phyloP scores from a whole-genome alignment of 1,284 basidiomycete genomes.

The Boletus sp. region DNA sequence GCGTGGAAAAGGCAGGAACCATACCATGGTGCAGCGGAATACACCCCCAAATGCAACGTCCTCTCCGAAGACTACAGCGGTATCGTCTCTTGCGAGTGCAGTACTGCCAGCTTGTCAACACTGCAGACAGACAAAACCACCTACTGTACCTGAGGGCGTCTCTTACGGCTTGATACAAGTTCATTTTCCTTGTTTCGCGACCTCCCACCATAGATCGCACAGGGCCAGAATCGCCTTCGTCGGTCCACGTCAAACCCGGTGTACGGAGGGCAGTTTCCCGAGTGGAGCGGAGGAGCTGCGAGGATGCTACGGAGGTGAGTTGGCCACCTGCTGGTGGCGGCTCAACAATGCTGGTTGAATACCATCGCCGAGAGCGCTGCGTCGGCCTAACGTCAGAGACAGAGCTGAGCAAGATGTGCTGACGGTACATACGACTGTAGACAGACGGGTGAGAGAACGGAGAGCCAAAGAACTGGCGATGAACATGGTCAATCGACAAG shows the following conservation, averaged over 20 bases:
- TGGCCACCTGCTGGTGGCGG: conserved; percentile 74
- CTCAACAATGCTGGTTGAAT: conserved; percentile 44
- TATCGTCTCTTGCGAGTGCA: conserved; percentile 82
- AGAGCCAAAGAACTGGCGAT: conserved; percentile 3
- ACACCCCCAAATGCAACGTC: conserved; percentile 94
- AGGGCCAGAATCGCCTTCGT: conserved; percentile 51
- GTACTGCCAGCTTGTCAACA: conserved; percentile 49
- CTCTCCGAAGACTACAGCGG: conserved; percentile 88
- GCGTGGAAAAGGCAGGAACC: conserved; percentile 10
- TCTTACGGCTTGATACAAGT: conserved; percentile 85
- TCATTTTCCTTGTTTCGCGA: conserved; percentile 87
- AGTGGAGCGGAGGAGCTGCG: conserved; percentile 57
- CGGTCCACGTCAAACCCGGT: conserved; percentile 67
- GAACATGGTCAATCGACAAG: conserved; percentile 26
- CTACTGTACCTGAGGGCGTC: conserved; percentile 74
- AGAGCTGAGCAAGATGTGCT: background rate
- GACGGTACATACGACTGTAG: conserved; percentile 21
- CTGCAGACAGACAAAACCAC: background rate
- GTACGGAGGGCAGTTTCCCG: conserved; percentile 71
- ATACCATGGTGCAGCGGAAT: conserved; percentile 83
- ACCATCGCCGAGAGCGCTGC: conserved; percentile 36
- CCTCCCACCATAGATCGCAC: conserved; percentile 60
- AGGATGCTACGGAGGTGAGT: conserved; percentile 65
- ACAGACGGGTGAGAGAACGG: conserved; percentile 21
- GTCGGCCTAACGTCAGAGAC: conserved; percentile 3